Percentiles rank a stretch among this genome's conserved stretches.
Evolutionary conservation across 2,329 filamentous ascomycete species (phyloP).

Genomic region (Proliferodiscus dingleyae): DNA sequence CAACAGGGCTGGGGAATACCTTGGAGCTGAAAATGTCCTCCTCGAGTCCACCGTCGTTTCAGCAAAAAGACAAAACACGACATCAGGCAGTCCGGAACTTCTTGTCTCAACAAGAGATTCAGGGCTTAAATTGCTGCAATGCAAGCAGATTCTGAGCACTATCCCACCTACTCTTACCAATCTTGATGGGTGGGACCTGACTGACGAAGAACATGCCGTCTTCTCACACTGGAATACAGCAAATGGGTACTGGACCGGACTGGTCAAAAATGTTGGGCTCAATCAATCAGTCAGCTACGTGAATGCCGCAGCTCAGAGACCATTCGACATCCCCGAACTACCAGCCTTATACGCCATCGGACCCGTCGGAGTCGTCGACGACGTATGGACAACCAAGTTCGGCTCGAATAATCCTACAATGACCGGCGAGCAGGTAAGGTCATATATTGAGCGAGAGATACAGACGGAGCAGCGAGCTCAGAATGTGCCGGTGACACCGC

Average conservation of each 20-base stretch:
- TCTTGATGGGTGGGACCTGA: conserved; percentile 33
- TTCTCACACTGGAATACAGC: background rate
- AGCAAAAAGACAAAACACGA: conserved; percentile 1
- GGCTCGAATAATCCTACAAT: conserved; percentile 3
- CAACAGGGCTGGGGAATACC: background rate
- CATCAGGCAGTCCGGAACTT: conserved; percentile 1
- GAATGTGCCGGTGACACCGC: background rate
- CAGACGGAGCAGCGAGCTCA: background rate
- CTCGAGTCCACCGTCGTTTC: conserved; percentile 2
- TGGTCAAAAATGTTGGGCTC: background rate
- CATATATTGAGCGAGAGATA: conserved; percentile 1
- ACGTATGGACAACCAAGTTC: conserved; percentile 4
- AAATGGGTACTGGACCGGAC: conserved; percentile 1
- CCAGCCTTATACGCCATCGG: background rate
- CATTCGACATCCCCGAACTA: background rate
- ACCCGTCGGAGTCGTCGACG: conserved; percentile 1
- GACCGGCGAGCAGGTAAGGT: conserved; percentile 1
- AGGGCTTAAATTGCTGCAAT: background rate
- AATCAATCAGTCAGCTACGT: background rate
- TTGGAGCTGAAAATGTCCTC: conserved; percentile 2
- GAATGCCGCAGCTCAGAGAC: background rate
- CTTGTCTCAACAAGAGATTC: conserved; percentile 2
- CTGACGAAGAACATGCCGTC: background rate
- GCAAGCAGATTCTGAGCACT: conserved; percentile 36
- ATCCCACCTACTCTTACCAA: conserved; percentile 38